These are phyloP conservation scores for Aureobasidium sp. DNA, from an alignment of 2,329 filamentous ascomycete genomes.

Conservation along the genomic window DNA sequence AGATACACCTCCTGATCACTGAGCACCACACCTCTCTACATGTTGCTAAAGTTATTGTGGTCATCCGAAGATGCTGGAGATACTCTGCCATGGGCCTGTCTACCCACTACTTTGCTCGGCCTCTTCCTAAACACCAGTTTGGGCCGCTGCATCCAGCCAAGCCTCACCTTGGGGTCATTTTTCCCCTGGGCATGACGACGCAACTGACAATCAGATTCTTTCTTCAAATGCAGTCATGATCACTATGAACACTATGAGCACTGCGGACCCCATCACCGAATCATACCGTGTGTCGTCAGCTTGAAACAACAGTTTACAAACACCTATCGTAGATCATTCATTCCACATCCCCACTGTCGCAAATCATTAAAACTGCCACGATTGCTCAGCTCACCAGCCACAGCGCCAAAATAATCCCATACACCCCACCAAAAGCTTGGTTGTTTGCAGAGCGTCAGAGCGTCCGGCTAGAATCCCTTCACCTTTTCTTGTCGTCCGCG, in stretches of 20 bases:
- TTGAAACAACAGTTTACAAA: neutral
- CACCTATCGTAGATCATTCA: neutral
- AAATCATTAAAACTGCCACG: neutral
- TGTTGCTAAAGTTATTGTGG: neutral
- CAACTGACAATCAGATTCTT: neutral
- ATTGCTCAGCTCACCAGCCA: neutral
- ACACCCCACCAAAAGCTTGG: neutral
- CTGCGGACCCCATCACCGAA: too few relatives aligned
- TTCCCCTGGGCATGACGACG: neutral
- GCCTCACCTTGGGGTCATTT: neutral
- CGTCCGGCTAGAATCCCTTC: neutral
- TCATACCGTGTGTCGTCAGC: too few relatives aligned
- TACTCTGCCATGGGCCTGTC: neutral
- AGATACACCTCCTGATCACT: neutral
- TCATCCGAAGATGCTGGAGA: neutral
- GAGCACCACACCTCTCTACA: neutral
- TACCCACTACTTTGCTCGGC: neutral
- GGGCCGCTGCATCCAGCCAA: neutral
- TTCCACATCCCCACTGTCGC: neutral
- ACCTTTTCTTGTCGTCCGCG: neutral
- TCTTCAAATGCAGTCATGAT: neutral
- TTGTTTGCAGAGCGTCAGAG: neutral
- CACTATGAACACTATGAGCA: neutral
- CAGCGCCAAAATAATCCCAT: neutral
- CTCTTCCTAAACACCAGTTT: neutral